phyloP scores from a whole-genome alignment of 371 early-diverging fungal genomes.

The Parasitella parasitica region DNA sequence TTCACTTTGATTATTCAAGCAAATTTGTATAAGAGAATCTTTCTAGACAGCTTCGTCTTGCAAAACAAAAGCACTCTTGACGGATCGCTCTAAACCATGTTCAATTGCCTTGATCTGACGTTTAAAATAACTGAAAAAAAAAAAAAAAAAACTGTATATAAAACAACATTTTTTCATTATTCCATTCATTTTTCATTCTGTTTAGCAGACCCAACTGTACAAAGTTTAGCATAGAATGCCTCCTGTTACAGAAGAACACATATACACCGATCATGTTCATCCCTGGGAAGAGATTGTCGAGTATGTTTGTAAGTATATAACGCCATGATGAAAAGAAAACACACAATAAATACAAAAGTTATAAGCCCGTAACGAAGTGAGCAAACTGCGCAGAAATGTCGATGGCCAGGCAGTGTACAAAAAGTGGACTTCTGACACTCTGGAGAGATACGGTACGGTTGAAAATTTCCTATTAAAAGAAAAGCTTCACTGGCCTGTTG shows the following conservation, averaged over 20 bases:
- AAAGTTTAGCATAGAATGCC: not conserved
- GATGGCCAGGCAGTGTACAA: slow-evolving; percentile 32
- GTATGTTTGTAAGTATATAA: slow-evolving; percentile 29
- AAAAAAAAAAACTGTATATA: not conserved
- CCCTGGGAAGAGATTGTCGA: slow-evolving; percentile 40
- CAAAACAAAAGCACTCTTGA: no score
- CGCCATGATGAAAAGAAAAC: not conserved
- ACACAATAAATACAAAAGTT: slow-evolving; percentile 10
- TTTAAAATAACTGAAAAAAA: no score
- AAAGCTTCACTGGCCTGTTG: slow-evolving; percentile 39
- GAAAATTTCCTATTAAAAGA: slow-evolving; percentile 40
- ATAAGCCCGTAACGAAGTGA: slow-evolving; percentile 37
- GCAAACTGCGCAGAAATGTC: slow-evolving; percentile 28
- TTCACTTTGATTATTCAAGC: not conserved
- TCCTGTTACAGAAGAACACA: not conserved
- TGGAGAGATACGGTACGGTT: slow-evolving; percentile 43
- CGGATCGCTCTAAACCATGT: no score
- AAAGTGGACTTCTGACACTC: slow-evolving; percentile 36
- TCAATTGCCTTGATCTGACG: no score
- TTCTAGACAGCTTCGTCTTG: no score
- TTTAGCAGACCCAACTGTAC: no score
- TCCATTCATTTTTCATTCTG: not conserved
- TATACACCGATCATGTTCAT: slow-evolving; percentile 31
- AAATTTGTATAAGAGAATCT: no score
- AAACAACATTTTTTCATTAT: not conserved